phyloP scores from a whole-genome alignment of 495 filamentous ascomycete genomes.

The Hypoxylon subgilvum region DNA sequence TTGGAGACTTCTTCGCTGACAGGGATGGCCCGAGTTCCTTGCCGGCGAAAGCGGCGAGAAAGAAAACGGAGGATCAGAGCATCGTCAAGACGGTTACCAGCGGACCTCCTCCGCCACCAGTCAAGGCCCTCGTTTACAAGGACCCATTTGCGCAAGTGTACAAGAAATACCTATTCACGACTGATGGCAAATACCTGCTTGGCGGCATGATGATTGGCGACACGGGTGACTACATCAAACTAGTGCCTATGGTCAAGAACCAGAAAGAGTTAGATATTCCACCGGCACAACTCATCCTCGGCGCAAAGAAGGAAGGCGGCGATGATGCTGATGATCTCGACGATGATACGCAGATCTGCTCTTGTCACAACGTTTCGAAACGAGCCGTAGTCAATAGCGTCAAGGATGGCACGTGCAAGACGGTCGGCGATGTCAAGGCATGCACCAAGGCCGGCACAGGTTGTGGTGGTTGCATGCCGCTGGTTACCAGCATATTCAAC shows the following conservation, averaged over 20 bases:
- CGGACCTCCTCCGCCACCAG: conserved; percentile 60
- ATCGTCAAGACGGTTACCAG: conserved; percentile 59
- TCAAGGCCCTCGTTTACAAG: conserved; percentile 90
- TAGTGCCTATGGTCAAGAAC: conserved; percentile 91
- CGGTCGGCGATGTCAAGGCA: conserved; percentile 84
- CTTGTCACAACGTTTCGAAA: conserved; percentile 95
- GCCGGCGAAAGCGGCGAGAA: conserved; percentile 58
- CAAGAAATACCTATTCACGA: conserved; percentile 94
- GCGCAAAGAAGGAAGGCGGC: conserved; percentile 73
- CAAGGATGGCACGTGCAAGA: conserved; percentile 84
- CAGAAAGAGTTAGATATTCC: conserved; percentile 84
- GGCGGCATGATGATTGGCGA: conserved; percentile 99
- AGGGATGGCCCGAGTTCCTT: conserved; percentile 80
- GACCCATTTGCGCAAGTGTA: conserved; percentile 95
- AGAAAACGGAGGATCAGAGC: conserved; percentile 49
- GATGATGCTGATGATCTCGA: conserved; percentile 66
- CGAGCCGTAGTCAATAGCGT: conserved; percentile 75
- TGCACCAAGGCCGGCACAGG: conserved; percentile 96
- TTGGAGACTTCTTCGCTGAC: conserved; percentile 96
- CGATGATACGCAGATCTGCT: conserved; percentile 91
- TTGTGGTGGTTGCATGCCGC: conserved; percentile 92
- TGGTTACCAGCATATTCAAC: conserved; percentile 93
- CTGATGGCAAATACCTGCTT: conserved; percentile 90
- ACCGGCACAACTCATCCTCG: conserved; percentile 88
- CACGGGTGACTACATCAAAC: conserved; percentile 89